Conservation (phyloP, 1,139 yeast species). For the Zhuliangozyma blackwelliae region DNA sequence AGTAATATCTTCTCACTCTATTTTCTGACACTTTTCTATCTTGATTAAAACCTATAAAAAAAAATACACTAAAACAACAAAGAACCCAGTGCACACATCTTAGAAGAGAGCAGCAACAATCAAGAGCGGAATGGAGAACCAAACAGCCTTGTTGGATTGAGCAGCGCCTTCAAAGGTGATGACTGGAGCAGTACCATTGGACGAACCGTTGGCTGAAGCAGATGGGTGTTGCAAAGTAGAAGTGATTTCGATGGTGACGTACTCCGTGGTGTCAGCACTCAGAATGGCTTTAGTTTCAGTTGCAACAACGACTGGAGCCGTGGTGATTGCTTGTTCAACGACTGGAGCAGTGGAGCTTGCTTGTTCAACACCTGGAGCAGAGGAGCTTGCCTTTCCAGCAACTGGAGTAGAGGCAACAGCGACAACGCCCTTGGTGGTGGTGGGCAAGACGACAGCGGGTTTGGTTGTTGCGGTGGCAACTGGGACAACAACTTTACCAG, state of each 20-base stretch:
- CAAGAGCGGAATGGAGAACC: conserved; percentile 10
- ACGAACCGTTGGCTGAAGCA: conserved; percentile 3
- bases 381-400: conserved; percentile 3
- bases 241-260: conserved; percentile 6
- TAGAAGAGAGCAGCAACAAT: conserved; percentile 9
- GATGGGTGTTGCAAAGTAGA: conserved; percentile 9
- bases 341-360: conserved; percentile 4
- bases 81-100: neutral
- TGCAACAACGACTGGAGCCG: conserved; percentile 4
- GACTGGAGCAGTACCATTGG: conserved; percentile 6
- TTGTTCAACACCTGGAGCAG: conserved; percentile 6
- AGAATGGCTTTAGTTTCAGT: conserved; percentile 2
- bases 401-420: conserved; percentile 8
- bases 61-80: no score
- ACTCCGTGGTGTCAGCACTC: conserved; percentile 3
- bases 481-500: conserved; percentile 9
- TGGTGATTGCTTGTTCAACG: neutral
- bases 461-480: neutral
- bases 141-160: conserved; percentile 5
- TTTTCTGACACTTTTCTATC: no score
- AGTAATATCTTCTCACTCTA: no score
- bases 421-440: conserved; percentile 4
- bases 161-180: conserved; percentile 11
- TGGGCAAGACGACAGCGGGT: neutral
- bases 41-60: no score